These are phyloP conservation scores for Daldinia eschscholtzii DNA, from an alignment of 2,329 filamentous ascomycete species.

Conservation along the genomic window DNA sequence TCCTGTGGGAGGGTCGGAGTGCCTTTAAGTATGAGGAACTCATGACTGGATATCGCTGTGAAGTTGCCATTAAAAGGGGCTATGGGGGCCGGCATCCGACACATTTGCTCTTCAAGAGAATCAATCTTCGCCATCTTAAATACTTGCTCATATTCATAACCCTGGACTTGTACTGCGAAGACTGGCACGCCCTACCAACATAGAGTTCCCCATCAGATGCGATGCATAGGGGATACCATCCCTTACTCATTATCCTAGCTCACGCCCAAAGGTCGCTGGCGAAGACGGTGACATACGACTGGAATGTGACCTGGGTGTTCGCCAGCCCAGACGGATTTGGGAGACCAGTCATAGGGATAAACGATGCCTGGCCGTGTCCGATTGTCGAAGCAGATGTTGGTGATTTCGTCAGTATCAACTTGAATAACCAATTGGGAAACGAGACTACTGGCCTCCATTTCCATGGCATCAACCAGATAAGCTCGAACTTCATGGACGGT, in stretches of 20 bases:
- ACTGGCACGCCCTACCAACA: conserved; percentile 16
- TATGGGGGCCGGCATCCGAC: conserved; percentile 16
- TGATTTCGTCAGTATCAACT: conserved; percentile 63
- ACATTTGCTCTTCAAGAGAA: conserved; percentile 35
- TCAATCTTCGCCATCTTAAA: conserved; percentile 22
- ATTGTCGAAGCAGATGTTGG: conserved; percentile 67
- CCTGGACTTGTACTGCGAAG: conserved; percentile 19
- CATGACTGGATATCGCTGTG: conserved; percentile 16
- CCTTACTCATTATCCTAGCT: conserved; percentile 33
- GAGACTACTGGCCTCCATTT: conserved; percentile 68
- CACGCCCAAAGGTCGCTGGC: conserved; percentile 51
- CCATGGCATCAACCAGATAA: conserved; percentile 72
- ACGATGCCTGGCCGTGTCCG: conserved; percentile 74
- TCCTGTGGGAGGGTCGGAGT: conserved; percentile 1
- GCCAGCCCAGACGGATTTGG: conserved; percentile 71
- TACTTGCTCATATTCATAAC: conserved; percentile 5
- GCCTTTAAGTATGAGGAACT: neutral
- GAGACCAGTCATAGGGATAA: conserved; percentile 73
- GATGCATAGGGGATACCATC: conserved; percentile 38
- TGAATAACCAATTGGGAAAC: conserved; percentile 65
- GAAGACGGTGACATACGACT: conserved; percentile 66
- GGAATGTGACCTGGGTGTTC: conserved; percentile 72
- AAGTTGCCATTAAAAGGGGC: conserved; percentile 28
- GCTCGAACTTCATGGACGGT: conserved; percentile 71
- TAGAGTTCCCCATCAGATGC: conserved; percentile 17